Percentiles rank a stretch among this genome's conserved stretches.
phyloP scores from a whole-genome alignment of 495 filamentous ascomycete species.

The Cetradonia linearis region DNA sequence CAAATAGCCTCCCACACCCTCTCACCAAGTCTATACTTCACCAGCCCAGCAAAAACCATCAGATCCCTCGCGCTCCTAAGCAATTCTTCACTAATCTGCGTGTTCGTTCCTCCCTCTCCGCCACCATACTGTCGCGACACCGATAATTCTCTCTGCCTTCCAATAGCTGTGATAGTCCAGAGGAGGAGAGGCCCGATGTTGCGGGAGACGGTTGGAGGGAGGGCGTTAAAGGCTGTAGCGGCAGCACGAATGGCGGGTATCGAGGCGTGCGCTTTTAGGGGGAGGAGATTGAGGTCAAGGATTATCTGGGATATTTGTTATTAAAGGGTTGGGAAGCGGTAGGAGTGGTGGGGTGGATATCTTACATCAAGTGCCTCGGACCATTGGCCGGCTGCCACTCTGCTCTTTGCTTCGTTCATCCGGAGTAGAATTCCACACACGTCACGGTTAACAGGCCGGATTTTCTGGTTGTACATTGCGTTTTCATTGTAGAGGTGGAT shows the following conservation, averaged over 20 bases:
- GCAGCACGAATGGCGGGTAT: conserved; percentile 60
- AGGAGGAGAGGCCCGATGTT: conserved; percentile 83
- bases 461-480: conserved; percentile 59
- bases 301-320: conserved; percentile 50
- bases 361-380: conserved; percentile 72
- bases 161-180: conserved; percentile 83
- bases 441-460: conserved; percentile 54
- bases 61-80: conserved; percentile 72
- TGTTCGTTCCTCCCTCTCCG: conserved; percentile 62
- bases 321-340: conserved; percentile 6
- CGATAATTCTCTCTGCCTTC: conserved; percentile 58
- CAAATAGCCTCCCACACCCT: conserved; percentile 74
- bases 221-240: conserved; percentile 63
- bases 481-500: conserved; percentile 66
- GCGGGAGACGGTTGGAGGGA: conserved; percentile 66
- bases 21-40: conserved; percentile 73
- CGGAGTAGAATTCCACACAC: conserved; percentile 62
- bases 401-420: conserved; percentile 65
- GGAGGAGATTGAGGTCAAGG: conserved; percentile 61
- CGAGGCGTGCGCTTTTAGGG: conserved; percentile 57
- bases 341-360: conserved; percentile 23
- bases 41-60: conserved; percentile 88
- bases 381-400: conserved; percentile 63
- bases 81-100: conserved; percentile 57
- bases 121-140: conserved; percentile 59